Conservation (phyloP, 495 filamentous ascomycete genomes). For the Cercophora newfieldiana region DNA sequence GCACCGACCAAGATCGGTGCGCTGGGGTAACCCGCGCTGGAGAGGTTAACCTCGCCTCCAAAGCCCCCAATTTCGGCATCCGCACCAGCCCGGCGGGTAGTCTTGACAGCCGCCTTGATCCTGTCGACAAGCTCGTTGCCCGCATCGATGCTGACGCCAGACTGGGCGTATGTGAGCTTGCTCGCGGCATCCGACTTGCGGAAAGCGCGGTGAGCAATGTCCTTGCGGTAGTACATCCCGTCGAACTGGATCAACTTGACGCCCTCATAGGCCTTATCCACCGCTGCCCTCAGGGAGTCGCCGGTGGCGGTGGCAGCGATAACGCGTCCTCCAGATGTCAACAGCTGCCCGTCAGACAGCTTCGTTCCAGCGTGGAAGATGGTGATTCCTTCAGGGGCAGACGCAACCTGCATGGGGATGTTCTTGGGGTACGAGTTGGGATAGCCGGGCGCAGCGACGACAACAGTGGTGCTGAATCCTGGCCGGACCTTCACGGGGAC, state of each 20-base stretch:
- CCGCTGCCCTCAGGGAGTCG: constrained; percentile 71
- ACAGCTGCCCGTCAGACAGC: constrained; percentile 58
- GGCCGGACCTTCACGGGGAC: constrained; percentile 66
- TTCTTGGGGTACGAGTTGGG: constrained; percentile 86
- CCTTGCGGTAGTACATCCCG: constrained; percentile 87
- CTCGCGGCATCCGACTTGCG: constrained; percentile 41
- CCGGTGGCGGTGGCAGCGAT: constrained; percentile 85
- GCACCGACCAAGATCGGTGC: constrained; percentile 81
- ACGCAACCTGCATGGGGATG: constrained; percentile 63
- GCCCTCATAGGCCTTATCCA: constrained; percentile 78
- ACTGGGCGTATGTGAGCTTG: constrained; percentile 85
- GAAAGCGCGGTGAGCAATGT: constrained; percentile 80
- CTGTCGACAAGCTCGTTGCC: constrained; percentile 87
- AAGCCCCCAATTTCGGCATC: constrained; percentile 94
- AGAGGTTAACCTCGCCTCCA: constrained; percentile 83
- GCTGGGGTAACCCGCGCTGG: constrained; percentile 69
- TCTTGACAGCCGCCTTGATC: constrained; percentile 80
- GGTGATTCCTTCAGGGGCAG: constrained; percentile 51
- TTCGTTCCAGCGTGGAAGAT: constrained; percentile 95
- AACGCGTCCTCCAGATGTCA: constrained; percentile 83
- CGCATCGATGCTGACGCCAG: constrained; percentile 88
- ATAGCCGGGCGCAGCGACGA: constrained; percentile 93
- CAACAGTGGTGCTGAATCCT: constrained; percentile 81
- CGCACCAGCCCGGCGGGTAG: constrained; percentile 79
- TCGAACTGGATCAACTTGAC: constrained; percentile 80